phyloP scores from a whole-genome alignment of 768 basidiomycete genomes.

The Glaciozyma antarctica region DNA sequence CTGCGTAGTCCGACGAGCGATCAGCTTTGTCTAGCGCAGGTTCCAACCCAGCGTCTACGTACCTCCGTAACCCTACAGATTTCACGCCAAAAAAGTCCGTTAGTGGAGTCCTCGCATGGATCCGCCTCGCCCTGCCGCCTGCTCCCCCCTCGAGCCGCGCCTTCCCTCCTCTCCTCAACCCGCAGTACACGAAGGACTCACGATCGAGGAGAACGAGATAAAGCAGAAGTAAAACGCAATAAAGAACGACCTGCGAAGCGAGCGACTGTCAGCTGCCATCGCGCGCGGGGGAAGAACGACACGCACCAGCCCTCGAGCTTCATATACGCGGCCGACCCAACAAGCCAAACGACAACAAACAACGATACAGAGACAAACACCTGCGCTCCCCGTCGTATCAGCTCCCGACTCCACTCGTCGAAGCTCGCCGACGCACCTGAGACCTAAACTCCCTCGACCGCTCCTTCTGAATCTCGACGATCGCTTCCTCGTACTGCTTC shows the following conservation, averaged over 20 bases:
- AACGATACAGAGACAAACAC: slow-evolving; percentile 6
- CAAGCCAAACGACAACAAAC: slow-evolving; percentile 14
- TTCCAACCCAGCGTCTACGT: too few species aligned
- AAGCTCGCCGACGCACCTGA: background rate
- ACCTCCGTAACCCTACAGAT: slow-evolving; percentile 6
- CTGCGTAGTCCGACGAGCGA: background rate
- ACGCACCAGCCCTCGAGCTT: slow-evolving; percentile 13
- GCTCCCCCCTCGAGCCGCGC: too few species aligned
- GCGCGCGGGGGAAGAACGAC: too few species aligned
- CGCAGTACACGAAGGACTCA: too few species aligned
- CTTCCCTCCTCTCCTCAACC: too few species aligned
- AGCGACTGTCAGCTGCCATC: too few species aligned
- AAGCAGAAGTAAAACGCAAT: slow-evolving; percentile 11
- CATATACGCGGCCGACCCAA: slow-evolving; percentile 8
- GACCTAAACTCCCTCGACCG: slow-evolving; percentile 14
- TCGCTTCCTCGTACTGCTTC: slow-evolving; percentile 14
- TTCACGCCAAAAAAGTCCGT: too few species aligned
- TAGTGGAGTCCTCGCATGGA: too few species aligned
- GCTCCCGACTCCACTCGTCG: background rate
- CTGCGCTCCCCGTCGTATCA: background rate
- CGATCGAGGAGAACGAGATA: slow-evolving; percentile 11
- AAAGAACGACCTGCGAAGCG: slow-evolving; percentile 1
- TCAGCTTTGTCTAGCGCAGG: too few species aligned
- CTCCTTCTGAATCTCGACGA: slow-evolving; percentile 12
- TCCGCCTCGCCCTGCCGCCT: too few species aligned